Conservation (phyloP, 192 early-diverging fungal genomes). For the Backusella luteola region DNA sequence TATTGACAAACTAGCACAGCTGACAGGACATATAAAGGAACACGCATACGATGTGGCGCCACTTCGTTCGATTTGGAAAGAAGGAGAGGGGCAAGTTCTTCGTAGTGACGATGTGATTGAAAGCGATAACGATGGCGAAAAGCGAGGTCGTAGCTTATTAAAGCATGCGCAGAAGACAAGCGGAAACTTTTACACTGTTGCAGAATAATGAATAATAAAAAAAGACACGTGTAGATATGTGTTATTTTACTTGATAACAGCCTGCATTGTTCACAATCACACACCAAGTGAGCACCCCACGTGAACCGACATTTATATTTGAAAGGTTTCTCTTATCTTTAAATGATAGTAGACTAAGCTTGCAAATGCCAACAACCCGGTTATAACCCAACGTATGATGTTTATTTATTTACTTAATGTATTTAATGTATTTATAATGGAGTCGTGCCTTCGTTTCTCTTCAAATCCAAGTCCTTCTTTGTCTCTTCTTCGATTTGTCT, state of each 20-base stretch:
- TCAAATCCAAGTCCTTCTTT: slow-evolving; percentile 57
- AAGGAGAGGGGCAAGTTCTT: slow-evolving; percentile 9
- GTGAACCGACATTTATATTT: too few species aligned
- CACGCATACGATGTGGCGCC: slow-evolving; percentile 22
- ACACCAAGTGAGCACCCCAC: too few species aligned
- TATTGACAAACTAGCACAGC: slow-evolving; percentile 30
- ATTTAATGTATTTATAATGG: slow-evolving; percentile 8
- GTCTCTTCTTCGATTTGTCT: slow-evolving; percentile 65
- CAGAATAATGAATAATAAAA: neutral
- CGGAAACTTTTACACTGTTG: slow-evolving; percentile 30
- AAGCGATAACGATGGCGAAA: neutral
- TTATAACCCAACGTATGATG: too few species aligned
- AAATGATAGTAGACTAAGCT: too few species aligned
- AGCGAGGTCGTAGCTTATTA: neutral
- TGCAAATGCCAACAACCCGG: too few species aligned
- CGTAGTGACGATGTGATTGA: neutral
- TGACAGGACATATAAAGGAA: slow-evolving; percentile 28
- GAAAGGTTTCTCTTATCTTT: too few species aligned
- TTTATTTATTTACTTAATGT: neutral
- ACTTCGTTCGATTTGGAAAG: slow-evolving; percentile 29
- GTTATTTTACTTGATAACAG: too few species aligned
- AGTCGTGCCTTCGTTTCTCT: slow-evolving; percentile 15
- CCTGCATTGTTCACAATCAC: too few species aligned
- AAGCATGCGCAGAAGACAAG: slow-evolving; percentile 21
- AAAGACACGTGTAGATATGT: neutral